phyloP scores from a whole-genome alignment of 208 protist species.

The Crithidia bombi region DNA sequence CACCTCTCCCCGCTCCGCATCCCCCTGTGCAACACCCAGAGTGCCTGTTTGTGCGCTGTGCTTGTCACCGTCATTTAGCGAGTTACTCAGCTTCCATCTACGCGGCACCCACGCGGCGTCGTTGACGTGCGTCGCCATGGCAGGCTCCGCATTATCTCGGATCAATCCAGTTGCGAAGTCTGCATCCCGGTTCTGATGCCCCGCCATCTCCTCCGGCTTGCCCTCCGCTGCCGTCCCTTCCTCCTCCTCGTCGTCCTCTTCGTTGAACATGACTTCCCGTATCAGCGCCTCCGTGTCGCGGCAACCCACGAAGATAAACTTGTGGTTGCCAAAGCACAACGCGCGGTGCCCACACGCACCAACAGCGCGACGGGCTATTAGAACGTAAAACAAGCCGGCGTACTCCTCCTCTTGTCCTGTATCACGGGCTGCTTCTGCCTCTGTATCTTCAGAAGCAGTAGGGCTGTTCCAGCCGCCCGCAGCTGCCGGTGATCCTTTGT shows the following conservation, averaged over 20 bases:
- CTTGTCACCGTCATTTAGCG: no score
- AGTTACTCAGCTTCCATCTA: no score
- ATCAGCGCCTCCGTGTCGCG: conserved; percentile 34
- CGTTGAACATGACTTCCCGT: conserved; percentile 6
- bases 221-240: not conserved
- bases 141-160: not conserved
- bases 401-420: not conserved
- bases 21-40: no score
- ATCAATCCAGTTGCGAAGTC: not conserved
- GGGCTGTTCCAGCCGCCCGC: not conserved
- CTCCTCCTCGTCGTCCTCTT: conserved; percentile 3
- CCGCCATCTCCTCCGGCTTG: not conserved
- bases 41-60: no score
- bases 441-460: not conserved
- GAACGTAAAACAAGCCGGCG: conserved; percentile 49
- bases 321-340: conserved; percentile 81
- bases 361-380: conserved; percentile 64
- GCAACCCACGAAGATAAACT: conserved; percentile 75
- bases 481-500: not conserved
- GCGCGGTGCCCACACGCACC: conserved; percentile 56
- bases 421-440: not conserved
- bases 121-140: not conserved
- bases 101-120: not conserved
- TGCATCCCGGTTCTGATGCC: not conserved
- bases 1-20: no score